Percentiles rank a stretch among this genome's conserved stretches.
phyloP scores from a whole-genome alignment of 805 yeast species.

The Starmerella etchellsii region DNA sequence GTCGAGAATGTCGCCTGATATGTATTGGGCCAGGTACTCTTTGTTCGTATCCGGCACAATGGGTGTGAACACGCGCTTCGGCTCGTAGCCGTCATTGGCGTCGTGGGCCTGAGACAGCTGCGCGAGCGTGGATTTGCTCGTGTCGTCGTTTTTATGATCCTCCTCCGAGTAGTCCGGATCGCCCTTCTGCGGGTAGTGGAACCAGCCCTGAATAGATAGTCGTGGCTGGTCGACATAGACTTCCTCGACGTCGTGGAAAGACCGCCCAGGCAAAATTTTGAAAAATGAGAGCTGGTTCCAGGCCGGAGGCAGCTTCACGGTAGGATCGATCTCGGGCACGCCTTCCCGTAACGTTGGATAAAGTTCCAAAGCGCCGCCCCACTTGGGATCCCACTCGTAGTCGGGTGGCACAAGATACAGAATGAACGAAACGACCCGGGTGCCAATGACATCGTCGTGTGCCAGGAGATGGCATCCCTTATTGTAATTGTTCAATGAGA shows the following conservation, averaged over 20 bases:
- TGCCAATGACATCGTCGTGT: conserved; percentile 96
- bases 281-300: conserved; percentile 95
- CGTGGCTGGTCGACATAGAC: conserved; percentile 85
- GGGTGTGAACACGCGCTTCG: conserved; percentile 34
- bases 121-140: conserved; percentile 54
- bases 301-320: conserved; percentile 66
- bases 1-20: conserved; percentile 43
- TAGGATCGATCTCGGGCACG: conserved; percentile 71
- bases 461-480: conserved; percentile 88
- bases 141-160: conserved; percentile 58
- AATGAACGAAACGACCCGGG: conserved; percentile 84
- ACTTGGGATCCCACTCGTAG: conserved; percentile 72
- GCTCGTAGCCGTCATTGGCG: conserved; percentile 68
- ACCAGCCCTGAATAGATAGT: conserved; percentile 95
- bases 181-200: conserved; percentile 89
- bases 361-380: conserved; percentile 85
- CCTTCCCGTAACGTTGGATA: conserved; percentile 80
- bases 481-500: conserved; percentile 81
- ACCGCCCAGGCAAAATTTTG: conserved; percentile 88
- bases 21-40: conserved; percentile 38
- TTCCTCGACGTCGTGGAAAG: conserved; percentile 97
- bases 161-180: conserved; percentile 59
- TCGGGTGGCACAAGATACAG: conserved; percentile 89
- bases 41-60: conserved; percentile 8
- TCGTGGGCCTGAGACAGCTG: conserved; percentile 68